phyloP scores from a whole-genome alignment of 2,329 filamentous ascomycete species.

The Beauveria sp. region DNA sequence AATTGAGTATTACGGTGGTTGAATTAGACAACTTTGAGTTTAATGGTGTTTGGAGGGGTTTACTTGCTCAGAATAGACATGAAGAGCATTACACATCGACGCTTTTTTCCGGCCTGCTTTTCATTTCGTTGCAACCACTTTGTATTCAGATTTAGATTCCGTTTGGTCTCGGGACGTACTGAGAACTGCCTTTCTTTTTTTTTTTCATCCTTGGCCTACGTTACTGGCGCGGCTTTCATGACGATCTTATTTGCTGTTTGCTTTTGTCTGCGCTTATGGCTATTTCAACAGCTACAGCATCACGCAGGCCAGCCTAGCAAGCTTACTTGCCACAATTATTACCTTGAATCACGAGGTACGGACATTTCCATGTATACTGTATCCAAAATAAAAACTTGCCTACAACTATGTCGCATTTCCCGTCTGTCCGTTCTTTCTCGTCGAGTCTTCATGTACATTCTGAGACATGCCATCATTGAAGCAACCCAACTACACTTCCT shows the following conservation, averaged over 20 bases:
- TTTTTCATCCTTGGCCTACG: neutral
- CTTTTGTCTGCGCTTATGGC: neutral
- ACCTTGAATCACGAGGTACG: neutral
- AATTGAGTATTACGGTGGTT: no score
- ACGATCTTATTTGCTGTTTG: neutral
- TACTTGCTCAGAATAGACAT: neutral
- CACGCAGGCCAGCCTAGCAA: neutral
- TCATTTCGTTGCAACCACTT: neutral
- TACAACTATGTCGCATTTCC: neutral
- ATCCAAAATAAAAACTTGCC: neutral
- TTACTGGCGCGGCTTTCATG: neutral
- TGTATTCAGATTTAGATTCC: no score
- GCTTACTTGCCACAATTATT: neutral
- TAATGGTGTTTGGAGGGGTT: neutral
- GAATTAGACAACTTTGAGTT: neutral
- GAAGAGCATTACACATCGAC: neutral
- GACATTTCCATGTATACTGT: neutral
- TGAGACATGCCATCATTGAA: neutral
- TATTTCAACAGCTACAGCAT: conserved; percentile 3
- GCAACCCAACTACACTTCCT: no score
- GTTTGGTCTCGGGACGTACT: neutral
- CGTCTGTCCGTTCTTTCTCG: neutral
- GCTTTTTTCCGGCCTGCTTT: neutral
- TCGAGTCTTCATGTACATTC: neutral
- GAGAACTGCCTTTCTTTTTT: neutral